These are phyloP conservation scores for Xylariaceae sp. DNA, from an alignment of 2,329 filamentous ascomycete genomes.

Conservation along the genomic window DNA sequence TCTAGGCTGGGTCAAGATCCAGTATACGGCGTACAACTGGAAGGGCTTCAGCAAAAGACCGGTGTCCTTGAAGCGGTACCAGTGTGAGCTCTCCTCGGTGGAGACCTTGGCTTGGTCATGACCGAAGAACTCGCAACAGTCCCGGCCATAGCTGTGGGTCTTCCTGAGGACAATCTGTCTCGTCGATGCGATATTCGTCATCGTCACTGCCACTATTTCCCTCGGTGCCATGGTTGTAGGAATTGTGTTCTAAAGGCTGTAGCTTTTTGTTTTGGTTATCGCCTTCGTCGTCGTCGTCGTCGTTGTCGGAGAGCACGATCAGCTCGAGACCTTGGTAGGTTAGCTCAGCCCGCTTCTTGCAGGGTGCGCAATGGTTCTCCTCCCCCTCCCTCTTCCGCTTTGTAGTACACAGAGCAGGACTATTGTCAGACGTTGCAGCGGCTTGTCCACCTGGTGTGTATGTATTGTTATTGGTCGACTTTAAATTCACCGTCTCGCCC, in stretches of 20 bases:
- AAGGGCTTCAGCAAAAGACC: background rate
- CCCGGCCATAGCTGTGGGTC: background rate
- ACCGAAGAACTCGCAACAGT: background rate
- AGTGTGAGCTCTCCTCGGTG: background rate
- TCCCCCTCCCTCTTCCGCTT: background rate
- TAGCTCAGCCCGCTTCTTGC: background rate
- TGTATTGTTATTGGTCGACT: background rate
- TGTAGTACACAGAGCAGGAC: background rate
- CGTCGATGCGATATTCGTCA: background rate
- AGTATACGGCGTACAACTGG: conserved; percentile 1
- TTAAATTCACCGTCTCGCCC: background rate
- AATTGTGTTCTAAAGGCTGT: background rate
- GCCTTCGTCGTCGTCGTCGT: background rate
- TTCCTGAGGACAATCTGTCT: background rate
- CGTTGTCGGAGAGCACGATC: background rate
- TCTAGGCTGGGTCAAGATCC: background rate
- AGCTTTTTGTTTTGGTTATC: background rate
- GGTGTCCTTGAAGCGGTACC: background rate
- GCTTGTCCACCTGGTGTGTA: background rate
- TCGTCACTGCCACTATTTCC: background rate
- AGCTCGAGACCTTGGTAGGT: background rate
- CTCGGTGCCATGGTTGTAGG: background rate
- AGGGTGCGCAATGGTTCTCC: background rate
- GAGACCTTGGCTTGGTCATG: background rate
- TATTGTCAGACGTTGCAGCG: background rate